Base-by-base conservation (phyloP, 495 filamentous ascomycete genomes). In the Aspergillus hancockii region DNA sequence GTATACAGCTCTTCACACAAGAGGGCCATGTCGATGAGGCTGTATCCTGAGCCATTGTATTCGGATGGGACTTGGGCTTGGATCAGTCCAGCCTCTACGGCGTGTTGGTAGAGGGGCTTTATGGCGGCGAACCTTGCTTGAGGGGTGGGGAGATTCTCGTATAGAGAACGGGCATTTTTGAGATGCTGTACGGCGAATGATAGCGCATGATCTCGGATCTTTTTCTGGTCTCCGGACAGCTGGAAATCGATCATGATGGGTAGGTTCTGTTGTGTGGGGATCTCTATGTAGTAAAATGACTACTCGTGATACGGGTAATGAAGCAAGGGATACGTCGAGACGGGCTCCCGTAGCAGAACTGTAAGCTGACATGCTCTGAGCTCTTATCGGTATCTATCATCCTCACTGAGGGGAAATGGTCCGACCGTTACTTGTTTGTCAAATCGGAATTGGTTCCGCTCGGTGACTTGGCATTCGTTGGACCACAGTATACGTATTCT, bases 1-100 rank as follows among this genome's bases (percentile, higher is more conserved):
- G 55, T 28, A 18, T 63, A 63, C 50, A 63, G 54, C 52, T 63
- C 60, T 18, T 63, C 60, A 1, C 54, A 46, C 3, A 63, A 32
- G 18, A 63, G 49, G 5, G 60, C 55, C 12, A 56, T 52, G 3
- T 58, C 55, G 12, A 63, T 16, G 4, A 63, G 52, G 10, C 36
- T 47, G 14, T 36, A 19, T 8, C 60, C 58, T 1, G 18, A n/a
- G 4, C 60, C 60, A 4, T 52, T 56, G 14, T 55, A 45, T 0
- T 55, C 41, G 8, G 55, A 22, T 2, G 60, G 55, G 1, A 63
- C 47, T 23, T 63, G 60, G 4, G 40, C 60, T 22, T 45, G 54
- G 1, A 58, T 52, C 13, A 63, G 13, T 3, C 60, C 60, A 0
- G 51, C 55, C 14, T 47, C 16, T 6, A 58, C 60, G 13, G 51